A percentile compares a stretch with the other conserved stretches of the same genome.
phyloP scores from a whole-genome alignment of 257 asterid species.

The Solanum appendiculatum region DNA sequence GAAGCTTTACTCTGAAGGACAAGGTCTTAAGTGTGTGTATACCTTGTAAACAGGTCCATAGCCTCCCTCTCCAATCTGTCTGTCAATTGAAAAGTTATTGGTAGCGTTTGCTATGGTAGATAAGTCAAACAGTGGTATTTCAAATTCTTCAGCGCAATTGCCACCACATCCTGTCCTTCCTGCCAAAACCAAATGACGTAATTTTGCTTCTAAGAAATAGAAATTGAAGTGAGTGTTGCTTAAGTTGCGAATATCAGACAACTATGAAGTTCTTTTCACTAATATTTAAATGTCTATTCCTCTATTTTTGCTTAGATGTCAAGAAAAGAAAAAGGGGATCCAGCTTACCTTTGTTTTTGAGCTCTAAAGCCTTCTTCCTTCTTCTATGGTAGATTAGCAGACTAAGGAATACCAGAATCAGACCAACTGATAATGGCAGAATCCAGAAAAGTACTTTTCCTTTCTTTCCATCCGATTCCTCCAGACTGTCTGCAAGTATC shows the following conservation, averaged over 20 bases:
- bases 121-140: slow-evolving; percentile 30
- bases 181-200: not conserved
- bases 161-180: not conserved
- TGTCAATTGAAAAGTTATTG: slow-evolving; percentile 21
- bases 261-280: not conserved
- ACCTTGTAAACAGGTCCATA: slow-evolving; percentile 59
- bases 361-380: not conserved
- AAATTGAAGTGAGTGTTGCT: not conserved
- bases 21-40: not conserved
- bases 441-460: not conserved
- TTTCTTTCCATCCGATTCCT: not conserved
- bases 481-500: not conserved
- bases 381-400: not conserved
- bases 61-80: slow-evolving; percentile 53
- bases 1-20: not conserved
- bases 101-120: slow-evolving; percentile 24
- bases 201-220: not conserved
- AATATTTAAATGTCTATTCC: not conserved
- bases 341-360: not conserved
- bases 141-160: slow-evolving; percentile 11
- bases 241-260: not conserved
- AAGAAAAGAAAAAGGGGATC: not conserved
- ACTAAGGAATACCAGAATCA: not conserved
- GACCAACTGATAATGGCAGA: not conserved
- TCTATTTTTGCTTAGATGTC: not conserved